Conservation (phyloP, 108 stramenopile genomes). For the Nannochloropsis oceanica region DNA sequence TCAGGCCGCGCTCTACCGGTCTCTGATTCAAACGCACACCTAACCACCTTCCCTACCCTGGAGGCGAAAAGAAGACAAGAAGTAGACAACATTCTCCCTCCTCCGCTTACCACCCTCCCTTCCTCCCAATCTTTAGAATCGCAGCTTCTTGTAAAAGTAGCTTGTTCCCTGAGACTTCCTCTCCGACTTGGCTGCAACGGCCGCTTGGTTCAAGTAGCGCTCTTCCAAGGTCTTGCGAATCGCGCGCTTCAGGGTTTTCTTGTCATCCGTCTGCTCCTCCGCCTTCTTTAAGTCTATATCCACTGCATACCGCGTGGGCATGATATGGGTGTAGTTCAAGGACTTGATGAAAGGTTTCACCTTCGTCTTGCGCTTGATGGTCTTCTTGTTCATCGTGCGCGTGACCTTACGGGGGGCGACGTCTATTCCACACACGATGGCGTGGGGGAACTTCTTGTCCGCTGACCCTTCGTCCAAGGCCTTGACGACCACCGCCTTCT, state of each 20-base stretch:
- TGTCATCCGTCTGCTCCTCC: conserved; percentile 37
- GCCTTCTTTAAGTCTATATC: conserved; percentile 90
- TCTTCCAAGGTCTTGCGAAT: conserved; percentile 91
- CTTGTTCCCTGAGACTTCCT: conserved; percentile 82
- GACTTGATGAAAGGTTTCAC: conserved; percentile 99
- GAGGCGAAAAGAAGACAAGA: no score
- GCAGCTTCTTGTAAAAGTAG: conserved; percentile 93
- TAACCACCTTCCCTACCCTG: no score
- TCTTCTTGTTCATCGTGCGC: conserved; percentile 81
- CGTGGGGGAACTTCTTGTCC: conserved; percentile 90
- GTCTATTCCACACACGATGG: conserved; percentile 89
- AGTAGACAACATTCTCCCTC: no score
- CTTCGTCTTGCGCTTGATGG: conserved; percentile 83
- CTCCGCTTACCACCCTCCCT: neutral
- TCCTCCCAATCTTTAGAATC: conserved; percentile 54
- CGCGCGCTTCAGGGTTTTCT: conserved; percentile 45
- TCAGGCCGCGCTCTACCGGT: no score
- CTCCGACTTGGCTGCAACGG: conserved; percentile 57
- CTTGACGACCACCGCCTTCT: conserved; percentile 98
- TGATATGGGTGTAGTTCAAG: conserved; percentile 95
- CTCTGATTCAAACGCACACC: no score
- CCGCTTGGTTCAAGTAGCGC: conserved; percentile 73
- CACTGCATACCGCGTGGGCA: conserved; percentile 96
- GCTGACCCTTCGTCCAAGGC: conserved; percentile 84
- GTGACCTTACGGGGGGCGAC: conserved; percentile 90